Evolutionary conservation across 2,329 filamentous ascomycete genomes (phyloP), one percentile per base, ranked within the genome.

Genomic region (Hortaea sp.): DNA sequence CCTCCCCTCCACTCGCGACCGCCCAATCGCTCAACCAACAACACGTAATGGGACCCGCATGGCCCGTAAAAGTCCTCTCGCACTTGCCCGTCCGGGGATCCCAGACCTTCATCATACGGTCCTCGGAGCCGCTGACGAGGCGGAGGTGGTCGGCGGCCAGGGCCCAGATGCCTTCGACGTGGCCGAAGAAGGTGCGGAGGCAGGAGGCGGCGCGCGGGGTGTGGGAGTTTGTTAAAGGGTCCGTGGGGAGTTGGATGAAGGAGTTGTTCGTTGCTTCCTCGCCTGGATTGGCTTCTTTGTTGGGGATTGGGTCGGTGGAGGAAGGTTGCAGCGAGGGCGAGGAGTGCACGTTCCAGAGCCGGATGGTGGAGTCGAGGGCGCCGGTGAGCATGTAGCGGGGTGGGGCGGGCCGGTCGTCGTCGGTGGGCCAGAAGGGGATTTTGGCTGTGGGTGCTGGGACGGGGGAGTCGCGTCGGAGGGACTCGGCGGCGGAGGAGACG

Each of bases 51-150:
- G 92, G 89, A 0, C 88, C 90, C 1, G 82, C 78, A 65, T 97
- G 92, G 0, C 89, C 89, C 2, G 87, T 88, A 61, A 95, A 90
- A 3, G 89, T 97, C 42, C 88, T 76, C 64, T 97, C 89, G 66
- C 89, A 95, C 60, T 85, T 88, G 29, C 92, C 92, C 1, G 85
- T 89, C 47, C 88, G 74, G 11, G 90, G 85, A 67, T 97, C 90
- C 92, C 92, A 98, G 30, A 86, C 81, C 70, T 97, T 97, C 58
- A 95, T 85, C 80, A 90, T 94, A 38, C 87, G 82, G 66, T 98
- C 92, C 64, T 97, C 88, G 7, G 87, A 85, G 0, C 89, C 90
- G 12, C 84, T 88, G 10, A 97, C 88, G 11, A 95, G 80, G 7
- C 92, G 81, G 13, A 97, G 71, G 1, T 85, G 89, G 66, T 97